Base-by-base conservation (phyloP, 805 yeast species). In the Suhomyces tanzawaensis region DNA sequence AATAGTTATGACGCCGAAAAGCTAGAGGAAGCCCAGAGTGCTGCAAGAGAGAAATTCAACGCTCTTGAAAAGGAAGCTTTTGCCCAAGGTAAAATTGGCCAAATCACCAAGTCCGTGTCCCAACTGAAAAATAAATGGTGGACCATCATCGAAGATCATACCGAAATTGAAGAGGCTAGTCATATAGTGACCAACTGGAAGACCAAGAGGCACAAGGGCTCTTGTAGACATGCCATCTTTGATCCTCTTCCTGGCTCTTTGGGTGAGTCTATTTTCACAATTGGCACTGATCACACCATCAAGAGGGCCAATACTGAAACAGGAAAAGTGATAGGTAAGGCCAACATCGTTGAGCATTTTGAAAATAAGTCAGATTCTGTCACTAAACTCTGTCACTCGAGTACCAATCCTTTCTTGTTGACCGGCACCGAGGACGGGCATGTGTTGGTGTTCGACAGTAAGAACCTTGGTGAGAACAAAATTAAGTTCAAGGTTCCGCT, bases 151-250 rank as follows among this genome's bases (percentile, higher is more conserved):
- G 48, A 51, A 5, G 68, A 57, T 40, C 55, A 56, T 26, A 50
- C 50, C 8, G 51, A 53, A 3, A 36, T 53, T 5, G 41, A 39
- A 1, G 62, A 56, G 6, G 58, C 52, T 17, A 55, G 52, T 4
- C 60, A 58, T 9, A 48, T 66, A 14, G 53, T 70, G 4, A 55
- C 62, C 4, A 52, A 73, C 19, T 91, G 99, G 99, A 77, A 82
- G 39, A 90, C 97, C 0, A 85, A 78, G 52, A 75, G 98, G 55
- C 98, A 91, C 56, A 89, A 88, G 58, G 90, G 88, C 1, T 82
- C 95, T 46, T 87, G 95, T 43, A 66, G 99, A 29, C 77, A 84
- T 3, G 64, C 86, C 2, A 65, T 77, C 6, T 81, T 87, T 57
- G 85, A 81, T 42, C 76, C 79, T 3, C 66, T 74, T 1, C 65